Conservation (phyloP, 192 early-diverging fungal species). For the Rhizophagus sp. region DNA sequence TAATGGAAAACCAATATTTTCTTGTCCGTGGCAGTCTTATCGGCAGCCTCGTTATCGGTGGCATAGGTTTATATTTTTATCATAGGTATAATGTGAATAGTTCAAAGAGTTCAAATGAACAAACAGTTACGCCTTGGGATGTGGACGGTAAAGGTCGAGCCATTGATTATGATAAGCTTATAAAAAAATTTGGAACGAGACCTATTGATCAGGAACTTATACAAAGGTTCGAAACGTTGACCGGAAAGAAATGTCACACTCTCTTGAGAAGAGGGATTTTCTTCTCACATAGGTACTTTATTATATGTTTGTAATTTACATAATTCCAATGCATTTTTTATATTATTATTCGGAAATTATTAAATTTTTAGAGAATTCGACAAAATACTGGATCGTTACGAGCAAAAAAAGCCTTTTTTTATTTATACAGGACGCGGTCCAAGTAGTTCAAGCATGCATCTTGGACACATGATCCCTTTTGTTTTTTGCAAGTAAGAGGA, state of each 20-base stretch:
- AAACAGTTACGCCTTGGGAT: conserved; percentile 87
- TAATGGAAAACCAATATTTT: no score
- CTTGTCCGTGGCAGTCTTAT: no score
- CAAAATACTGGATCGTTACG: conserved; percentile 84
- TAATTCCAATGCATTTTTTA: not conserved
- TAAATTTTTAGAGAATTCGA: conserved; percentile 67
- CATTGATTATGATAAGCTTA: conserved; percentile 93
- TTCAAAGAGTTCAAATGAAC: conserved; percentile 34
- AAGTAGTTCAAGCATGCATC: conserved; percentile 87
- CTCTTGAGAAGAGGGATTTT: conserved; percentile 88
- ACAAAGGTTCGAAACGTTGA: conserved; percentile 80
- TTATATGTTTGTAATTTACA: not conserved
- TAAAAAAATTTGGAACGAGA: conserved; percentile 86
- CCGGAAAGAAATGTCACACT: conserved; percentile 79
- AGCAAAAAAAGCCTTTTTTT: conserved; percentile 96
- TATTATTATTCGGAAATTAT: not conserved
- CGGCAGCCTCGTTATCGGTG: no score
- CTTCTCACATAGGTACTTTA: conserved; percentile 89
- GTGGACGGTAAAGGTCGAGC: conserved; percentile 84
- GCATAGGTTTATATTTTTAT: no score
- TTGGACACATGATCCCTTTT: conserved; percentile 97
- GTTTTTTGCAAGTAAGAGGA: conserved; percentile 85
- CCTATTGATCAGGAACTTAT: conserved; percentile 75
- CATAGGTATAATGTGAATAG: no score
- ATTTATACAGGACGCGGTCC: conserved; percentile 98